Base-by-base conservation (phyloP, 441 rosid species). In the Geranium incanum region DNA sequence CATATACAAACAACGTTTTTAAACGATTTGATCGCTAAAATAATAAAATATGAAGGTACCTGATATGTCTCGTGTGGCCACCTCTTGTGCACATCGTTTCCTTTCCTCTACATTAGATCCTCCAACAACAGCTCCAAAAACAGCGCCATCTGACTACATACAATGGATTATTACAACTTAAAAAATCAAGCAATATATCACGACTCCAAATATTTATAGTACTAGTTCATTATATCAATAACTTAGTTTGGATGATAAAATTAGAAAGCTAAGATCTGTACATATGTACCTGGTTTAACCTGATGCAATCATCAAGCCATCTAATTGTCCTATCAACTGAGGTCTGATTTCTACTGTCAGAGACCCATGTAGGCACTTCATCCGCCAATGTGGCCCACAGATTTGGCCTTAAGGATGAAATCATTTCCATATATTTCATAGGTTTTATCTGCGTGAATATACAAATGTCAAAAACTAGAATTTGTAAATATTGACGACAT, bases 281-380 rank as follows among this genome's bases (percentile, higher is more conserved):
- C 66, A 62, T 13, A 23, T 39, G 75, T 82, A 86, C 96, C 75
- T 81, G 84, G 79, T 72, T 80, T 70, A 69, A 62, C 0, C 78
- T 74, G 23, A 90, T 73, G 86, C 96, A 90, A 57, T 85, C 88
- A 72, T 90, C 93, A 19, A 90, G 88, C 96, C 96, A 90, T 68
- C 77, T 85, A 69, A 90, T 9, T 38, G 91, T 90, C 52, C 96
- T 84, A 77, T 86, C 89, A 23, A 90, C 93, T 0, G 93, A 86
- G 72, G 72, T 72, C 71, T 15, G 76, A 77, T 86, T 86, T 78
- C 96, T 86, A 68, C 85, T 85, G 41, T 78, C 79, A 62, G 90
- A 78, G 18, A 81, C 93, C 89, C 88, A 86, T 5, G 84, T 86
- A 72, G 93, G 91, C 50, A 87, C 93, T 79, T 87, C 96, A 80